phyloP scores from a whole-genome alignment of 768 basidiomycete genomes.

The Tulasnella sp. region DNA sequence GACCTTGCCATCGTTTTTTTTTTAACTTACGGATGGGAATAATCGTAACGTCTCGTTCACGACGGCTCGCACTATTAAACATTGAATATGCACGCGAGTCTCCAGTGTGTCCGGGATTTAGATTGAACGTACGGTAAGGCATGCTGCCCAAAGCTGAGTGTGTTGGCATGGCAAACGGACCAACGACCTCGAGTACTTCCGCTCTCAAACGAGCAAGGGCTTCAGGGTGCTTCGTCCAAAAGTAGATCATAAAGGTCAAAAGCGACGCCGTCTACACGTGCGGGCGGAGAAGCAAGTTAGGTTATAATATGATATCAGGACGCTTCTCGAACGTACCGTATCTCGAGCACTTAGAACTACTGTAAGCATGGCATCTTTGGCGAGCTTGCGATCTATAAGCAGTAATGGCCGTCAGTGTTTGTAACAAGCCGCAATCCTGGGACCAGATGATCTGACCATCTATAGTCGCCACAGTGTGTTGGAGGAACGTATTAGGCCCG shows the following conservation, averaged over 20 bases:
- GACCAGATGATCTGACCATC: no score
- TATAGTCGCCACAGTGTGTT: slow-evolving; percentile 5
- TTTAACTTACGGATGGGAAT: not conserved
- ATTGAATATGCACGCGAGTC: no score
- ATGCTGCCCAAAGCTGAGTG: not conserved
- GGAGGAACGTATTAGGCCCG: not conserved
- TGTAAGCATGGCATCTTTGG: slow-evolving; percentile 10
- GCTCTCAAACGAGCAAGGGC: slow-evolving; percentile 16
- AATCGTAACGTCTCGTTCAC: not conserved
- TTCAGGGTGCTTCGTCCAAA: slow-evolving; percentile 14
- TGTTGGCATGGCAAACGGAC: not conserved
- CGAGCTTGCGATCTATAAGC: slow-evolving; percentile 10
- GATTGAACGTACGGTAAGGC: slow-evolving; percentile 12
- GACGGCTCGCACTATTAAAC: not conserved
- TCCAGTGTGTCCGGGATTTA: not conserved
- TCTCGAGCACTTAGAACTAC: not conserved
- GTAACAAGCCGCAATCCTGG: no score
- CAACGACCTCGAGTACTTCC: slow-evolving; percentile 20
- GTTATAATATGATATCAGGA: no score
- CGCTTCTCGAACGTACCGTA: not conserved
- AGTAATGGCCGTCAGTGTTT: no score
- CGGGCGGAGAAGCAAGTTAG: no score
- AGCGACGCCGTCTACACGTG: slow-evolving; percentile 13
- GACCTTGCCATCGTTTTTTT: no score
- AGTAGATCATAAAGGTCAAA: slow-evolving; percentile 11